Base-by-base conservation (phyloP, 75 land plant genomes). In the Isoetes taiwanensis region DNA sequence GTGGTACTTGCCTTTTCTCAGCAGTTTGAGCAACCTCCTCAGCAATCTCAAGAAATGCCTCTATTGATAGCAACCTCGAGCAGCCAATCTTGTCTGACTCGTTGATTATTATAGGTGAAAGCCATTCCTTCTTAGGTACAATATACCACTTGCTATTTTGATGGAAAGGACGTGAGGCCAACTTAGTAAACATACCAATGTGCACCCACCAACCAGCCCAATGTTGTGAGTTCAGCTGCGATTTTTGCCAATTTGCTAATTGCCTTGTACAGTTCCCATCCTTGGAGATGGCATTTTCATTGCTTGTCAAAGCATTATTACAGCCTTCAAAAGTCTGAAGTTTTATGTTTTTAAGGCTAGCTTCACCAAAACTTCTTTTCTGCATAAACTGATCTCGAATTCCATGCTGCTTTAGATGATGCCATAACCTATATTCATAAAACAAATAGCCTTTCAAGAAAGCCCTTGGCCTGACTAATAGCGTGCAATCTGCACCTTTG, bases 121-220 rank as follows among this genome's bases (percentile, higher is more conserved):
- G 73, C 73, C 73, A 71, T 38, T 71, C 73, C 35, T 48, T 30
- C 70, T 71, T 71, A 43, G 73, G 73, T 19, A 71, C 63, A 16
- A 71, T 71, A 63, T 71, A 71, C 73, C 73, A 71, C 39, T 59
- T 71, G 34, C 73, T 71, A 20, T 43, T 24, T 9, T 54, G 17
- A 27, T 56, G 58, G 4, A 5, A 27, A 9, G 57, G 32, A n/a
- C 19, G 12, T 24, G 20, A 10, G 11, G 71, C 73, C 48, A 71
- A 66, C 10, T 57, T 39, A 20, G 33, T 12, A 14, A 71, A 66
- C 20, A 48, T 43, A 24, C 52, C 24, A 1, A 56, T 35, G 6
- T 35, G 71, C 23, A 30, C 54, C 73, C 73, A 71, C 73, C 73
- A 71, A 0, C 73, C 73, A 41, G 57, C 59, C 63, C 70, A 71